Conservation (phyloP, 768 basidiomycete genomes). For the Xanthoconium purpureum region DNA sequence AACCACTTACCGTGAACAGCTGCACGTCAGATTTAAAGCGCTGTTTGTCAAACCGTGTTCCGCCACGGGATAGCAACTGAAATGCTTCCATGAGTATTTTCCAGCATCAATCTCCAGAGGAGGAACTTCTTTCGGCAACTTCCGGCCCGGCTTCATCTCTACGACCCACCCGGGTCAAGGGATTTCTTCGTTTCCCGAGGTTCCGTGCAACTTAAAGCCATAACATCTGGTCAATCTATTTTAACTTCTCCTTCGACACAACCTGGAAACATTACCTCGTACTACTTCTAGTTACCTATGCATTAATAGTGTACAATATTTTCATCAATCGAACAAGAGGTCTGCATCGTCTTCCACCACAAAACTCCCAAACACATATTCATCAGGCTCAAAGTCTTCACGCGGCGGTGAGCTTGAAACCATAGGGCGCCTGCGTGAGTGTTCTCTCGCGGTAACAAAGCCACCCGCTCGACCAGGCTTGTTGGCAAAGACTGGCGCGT, state of each 20-base stretch:
- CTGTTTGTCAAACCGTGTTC: constrained; percentile 75
- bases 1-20: constrained; percentile 58
- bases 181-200: no score
- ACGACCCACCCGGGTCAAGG: no score
- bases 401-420: constrained; percentile 63
- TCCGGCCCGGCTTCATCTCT: constrained; percentile 1
- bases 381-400: constrained; percentile 52
- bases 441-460: constrained; percentile 35
- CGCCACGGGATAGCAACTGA: constrained; percentile 84
- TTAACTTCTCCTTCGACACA: neutral
- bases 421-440: constrained; percentile 28
- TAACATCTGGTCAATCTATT: no score
- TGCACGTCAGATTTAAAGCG: constrained; percentile 66
- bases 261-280: neutral
- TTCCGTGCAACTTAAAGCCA: no score
- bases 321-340: constrained; percentile 42
- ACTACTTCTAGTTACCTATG: neutral
- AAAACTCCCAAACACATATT: constrained; percentile 74
- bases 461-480: constrained; percentile 46
- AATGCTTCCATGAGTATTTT: constrained; percentile 72
- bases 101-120: neutral
- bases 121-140: constrained; percentile 7
- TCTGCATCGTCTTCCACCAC: constrained; percentile 78
- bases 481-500: constrained; percentile 52
- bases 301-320: constrained; percentile 6